These are phyloP conservation scores for Ustilago vetiveriae DNA, from an alignment of 1,284 basidiomycete species.

Conservation along the genomic window DNA sequence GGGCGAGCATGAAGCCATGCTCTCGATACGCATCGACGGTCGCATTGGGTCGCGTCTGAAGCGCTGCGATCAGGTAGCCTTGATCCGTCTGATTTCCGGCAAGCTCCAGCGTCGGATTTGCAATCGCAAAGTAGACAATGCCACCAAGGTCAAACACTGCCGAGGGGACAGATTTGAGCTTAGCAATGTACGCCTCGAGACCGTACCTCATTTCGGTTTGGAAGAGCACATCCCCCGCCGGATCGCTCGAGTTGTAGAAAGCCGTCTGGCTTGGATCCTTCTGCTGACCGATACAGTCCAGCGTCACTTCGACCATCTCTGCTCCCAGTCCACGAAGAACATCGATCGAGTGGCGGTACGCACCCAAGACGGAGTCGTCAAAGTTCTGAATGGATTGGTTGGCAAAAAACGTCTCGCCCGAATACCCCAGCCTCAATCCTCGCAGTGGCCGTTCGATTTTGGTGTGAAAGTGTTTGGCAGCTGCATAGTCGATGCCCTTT, in stretches of 20 bases:
- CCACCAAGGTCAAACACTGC: slow-evolving; percentile 35
- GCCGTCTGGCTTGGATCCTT: slow-evolving; percentile 15
- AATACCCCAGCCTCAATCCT: slow-evolving; percentile 19
- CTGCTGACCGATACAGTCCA: slow-evolving; percentile 27
- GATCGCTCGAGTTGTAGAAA: slow-evolving; percentile 26
- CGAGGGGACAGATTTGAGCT: slow-evolving; percentile 16
- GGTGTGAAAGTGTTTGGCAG: slow-evolving; percentile 12
- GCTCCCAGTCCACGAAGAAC: slow-evolving; percentile 19
- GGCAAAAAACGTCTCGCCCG: slow-evolving; percentile 25
- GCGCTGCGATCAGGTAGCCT: slow-evolving; percentile 28
- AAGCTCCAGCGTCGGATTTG: slow-evolving; percentile 16
- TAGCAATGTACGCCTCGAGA: slow-evolving; percentile 24
- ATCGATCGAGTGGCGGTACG: slow-evolving; percentile 21
- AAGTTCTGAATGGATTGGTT: slow-evolving; percentile 23
- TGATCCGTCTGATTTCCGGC: slow-evolving; percentile 33
- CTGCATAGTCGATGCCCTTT: slow-evolving; percentile 25
- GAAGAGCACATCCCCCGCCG: slow-evolving; percentile 14
- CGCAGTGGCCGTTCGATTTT: slow-evolving; percentile 4
- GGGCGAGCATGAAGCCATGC: slow-evolving; percentile 9
- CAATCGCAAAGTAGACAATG: slow-evolving; percentile 35
- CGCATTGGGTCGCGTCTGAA: slow-evolving; percentile 30
- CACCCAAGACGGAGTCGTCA: slow-evolving; percentile 15
- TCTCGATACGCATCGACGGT: slow-evolving; percentile 24
- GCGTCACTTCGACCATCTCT: slow-evolving; percentile 29
- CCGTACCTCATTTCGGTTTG: slow-evolving; percentile 38